Percentiles rank a stretch among this genome's conserved stretches.
These are phyloP conservation scores for Talaromyces sp. DNA, from an alignment of 2,329 filamentous ascomycete species.

Conservation along the genomic window DNA sequence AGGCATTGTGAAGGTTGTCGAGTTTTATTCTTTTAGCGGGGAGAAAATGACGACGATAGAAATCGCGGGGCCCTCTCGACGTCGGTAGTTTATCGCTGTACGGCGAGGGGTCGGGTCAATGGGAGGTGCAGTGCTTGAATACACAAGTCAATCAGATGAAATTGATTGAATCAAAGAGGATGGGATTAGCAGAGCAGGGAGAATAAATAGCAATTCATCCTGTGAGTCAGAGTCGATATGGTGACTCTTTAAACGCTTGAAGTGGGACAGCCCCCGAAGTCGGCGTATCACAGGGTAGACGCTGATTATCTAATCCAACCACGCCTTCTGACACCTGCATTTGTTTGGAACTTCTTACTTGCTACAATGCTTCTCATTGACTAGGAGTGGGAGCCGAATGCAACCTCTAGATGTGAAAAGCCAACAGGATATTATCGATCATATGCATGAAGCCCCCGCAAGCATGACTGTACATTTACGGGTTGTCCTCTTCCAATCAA, in stretches of 20 bases:
- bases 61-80: constrained; percentile 9
- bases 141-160: not conserved
- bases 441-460: not conserved
- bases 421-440: not conserved
- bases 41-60: constrained; percentile 22
- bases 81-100: not conserved
- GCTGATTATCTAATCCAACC: not conserved
- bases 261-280: not conserved
- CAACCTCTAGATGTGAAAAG: not conserved
- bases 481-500: not conserved
- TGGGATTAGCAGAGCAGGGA: not conserved
- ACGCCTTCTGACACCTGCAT: not conserved
- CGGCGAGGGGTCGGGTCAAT: not conserved
- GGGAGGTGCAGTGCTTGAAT: not conserved
- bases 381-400: not conserved
- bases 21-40: constrained; percentile 19
- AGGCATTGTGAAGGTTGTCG: constrained; percentile 32
- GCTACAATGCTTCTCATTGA: not conserved
- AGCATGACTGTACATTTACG: not conserved
- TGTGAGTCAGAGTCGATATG: not conserved
- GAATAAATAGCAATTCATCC: not conserved
- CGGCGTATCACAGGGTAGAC: not conserved
- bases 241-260: not conserved
- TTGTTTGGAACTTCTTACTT: not conserved
- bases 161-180: not conserved